Evolutionary conservation across 1,284 basidiomycete genomes (phyloP), one percentile per base, ranked within the genome.

Genomic region (Entoloma clypeatum): DNA sequence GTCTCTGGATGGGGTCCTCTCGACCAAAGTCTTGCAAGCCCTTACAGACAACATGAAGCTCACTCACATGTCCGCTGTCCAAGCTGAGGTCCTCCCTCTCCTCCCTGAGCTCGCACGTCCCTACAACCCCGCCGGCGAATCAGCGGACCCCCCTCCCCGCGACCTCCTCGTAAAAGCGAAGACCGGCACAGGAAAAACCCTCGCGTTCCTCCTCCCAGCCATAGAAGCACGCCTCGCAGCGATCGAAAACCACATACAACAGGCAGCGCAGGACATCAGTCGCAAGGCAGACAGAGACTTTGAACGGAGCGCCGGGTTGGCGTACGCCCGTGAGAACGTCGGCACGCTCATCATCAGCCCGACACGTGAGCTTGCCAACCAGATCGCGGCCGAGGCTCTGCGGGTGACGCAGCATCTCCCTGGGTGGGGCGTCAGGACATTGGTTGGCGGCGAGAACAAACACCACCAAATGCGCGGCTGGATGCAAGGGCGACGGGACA

Each of bases 101-200:
- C 69, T 88, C 6, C 82, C 85, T 9, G 60, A 67, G 7, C 65
- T 88, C 22, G 69, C 73, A 9, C 56, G 67, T 14, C 76, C 79
- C 2, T 69, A 74, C 54, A 52, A 68, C 43, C 49, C 66, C 5
- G 52, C 66, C 5, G 52, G 58, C 47, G 53, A 46, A 52, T 52
- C 55, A 47, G 55, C 54, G 10, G 30, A 36, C 16, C 45, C 27
- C 5, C 47, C 41, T 2, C 54, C 65, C 11, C 74, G 79, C 5
- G 81, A 87, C 55, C 62, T 88, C 7, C 70, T 93, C 25, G 87
- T 91, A 14, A 81, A 86, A 55, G 90, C 92, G n/a, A 88, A 86
- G 62, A 95, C 93, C 0, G 92, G 93, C 30, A 94, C 92, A 0
- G 92, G 92, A 36, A 97, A 96, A 67, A 96, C 92, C 0, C 68